Evolutionary conservation across 2,329 filamentous ascomycete genomes (phyloP), one percentile per base, ranked within the genome.

Genomic region (Neurospora sp.): DNA sequence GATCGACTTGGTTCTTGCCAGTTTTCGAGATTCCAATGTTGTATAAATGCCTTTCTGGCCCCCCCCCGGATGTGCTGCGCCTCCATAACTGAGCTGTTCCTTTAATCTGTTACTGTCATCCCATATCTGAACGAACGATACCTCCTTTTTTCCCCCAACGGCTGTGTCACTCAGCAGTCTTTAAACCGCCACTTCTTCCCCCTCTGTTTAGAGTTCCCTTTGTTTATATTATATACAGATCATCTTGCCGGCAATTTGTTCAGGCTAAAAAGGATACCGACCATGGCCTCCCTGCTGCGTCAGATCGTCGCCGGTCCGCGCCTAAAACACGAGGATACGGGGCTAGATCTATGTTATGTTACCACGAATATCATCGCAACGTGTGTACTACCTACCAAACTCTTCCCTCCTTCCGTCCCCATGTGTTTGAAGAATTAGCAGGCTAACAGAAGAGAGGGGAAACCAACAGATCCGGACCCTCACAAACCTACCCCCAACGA

Each of bases 341-440:
- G 92, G 6, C 86, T 99, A 36, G 96, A 99, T 79, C 86, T 99
- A 65, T 98, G 95, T 84, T 99, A 99, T 80, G 94, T 98, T 41
- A 97, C 93, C 0, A 89, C 94, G 76, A 88, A 91, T 76, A 92
- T 90, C 73, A 87, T 89, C 70, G 88, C 84, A 17, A 89, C 86
- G 84, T 88, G 78, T 70, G 84, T 77, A 12, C 33, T 40, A 36
- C 62, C 68, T 67, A 6, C 46, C 43, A 68, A 68, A 23, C 62
- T 17, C 57, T 43, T 66, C 28, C 41, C 38, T 38, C 8, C 12
- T 15, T 46, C 46, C 11, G 3, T 33, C 37, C 5, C 6, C 40
- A 43, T 65, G 17, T 12, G 15, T 66, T 41, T n/a, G 8, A 23
- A n/a, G 33, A 19, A n/a, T 23, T 10, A 33, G 33, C 33, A 5